Conservation (phyloP, 805 yeast species). For the Metschnikowia noctiluminum region DNA sequence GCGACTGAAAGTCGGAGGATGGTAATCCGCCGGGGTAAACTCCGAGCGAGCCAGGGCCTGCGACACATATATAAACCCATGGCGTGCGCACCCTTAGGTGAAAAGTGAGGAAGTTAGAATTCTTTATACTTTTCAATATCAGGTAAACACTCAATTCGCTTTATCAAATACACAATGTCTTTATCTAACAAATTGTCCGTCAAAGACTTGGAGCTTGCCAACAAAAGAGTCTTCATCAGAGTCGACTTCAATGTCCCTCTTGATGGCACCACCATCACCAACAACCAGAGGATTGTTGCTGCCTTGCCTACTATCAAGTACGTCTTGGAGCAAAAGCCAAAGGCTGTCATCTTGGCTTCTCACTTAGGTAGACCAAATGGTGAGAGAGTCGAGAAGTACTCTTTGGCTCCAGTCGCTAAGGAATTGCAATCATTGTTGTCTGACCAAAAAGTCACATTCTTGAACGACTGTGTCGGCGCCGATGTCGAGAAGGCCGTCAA, state of each 20-base stretch:
- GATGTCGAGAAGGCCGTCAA: conserved; percentile 81
- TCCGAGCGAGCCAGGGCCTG: conserved; percentile 4
- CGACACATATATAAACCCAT: conserved; percentile 5
- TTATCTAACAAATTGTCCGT: conserved; percentile 90
- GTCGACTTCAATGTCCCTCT: conserved; percentile 95
- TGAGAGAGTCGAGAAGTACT: conserved; percentile 77
- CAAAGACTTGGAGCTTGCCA: conserved; percentile 80
- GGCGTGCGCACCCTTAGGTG: conserved; percentile 5
- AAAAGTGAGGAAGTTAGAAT: background rate
- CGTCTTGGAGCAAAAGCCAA: conserved; percentile 88
- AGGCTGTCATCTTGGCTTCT: conserved; percentile 88
- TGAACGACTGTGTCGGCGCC: conserved; percentile 87
- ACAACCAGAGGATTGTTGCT: conserved; percentile 99
- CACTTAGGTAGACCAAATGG: conserved; percentile 99
- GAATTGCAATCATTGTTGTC: conserved; percentile 77
- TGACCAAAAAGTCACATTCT: conserved; percentile 68
- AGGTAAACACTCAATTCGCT: conserved; percentile 9
- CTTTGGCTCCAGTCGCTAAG: conserved; percentile 87
- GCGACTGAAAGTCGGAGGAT: conserved; percentile 10
- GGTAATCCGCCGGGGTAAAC: conserved; percentile 9
- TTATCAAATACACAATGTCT: conserved; percentile 57
- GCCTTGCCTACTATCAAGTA: conserved; percentile 98
- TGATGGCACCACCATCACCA: conserved; percentile 95
- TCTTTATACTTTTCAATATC: background rate
- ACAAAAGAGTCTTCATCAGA: conserved; percentile 97